Percentiles rank a stretch among this genome's conserved stretches.
Conservation (phyloP, 495 filamentous ascomycete species). For the Cetradonia linearis region DNA sequence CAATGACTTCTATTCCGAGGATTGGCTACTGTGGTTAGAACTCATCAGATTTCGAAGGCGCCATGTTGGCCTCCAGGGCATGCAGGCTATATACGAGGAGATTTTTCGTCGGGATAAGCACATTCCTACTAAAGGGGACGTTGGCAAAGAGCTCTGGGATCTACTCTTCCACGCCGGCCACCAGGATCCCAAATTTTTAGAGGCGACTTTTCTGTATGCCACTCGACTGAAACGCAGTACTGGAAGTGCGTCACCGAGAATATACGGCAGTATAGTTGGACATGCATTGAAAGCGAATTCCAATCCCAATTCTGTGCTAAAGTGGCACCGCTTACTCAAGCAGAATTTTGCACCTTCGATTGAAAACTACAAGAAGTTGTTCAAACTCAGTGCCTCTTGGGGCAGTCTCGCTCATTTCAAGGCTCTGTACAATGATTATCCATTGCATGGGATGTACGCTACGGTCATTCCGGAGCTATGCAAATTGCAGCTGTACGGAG, state of each 20-base stretch:
- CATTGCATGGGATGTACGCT: conserved; percentile 49
- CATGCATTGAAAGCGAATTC: conserved; percentile 34
- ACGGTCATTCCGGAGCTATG: conserved; percentile 48
- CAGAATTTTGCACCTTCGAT: conserved; percentile 23
- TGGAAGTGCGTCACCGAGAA: conserved; percentile 34
- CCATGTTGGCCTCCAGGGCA: conserved; percentile 48
- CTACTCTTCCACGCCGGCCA: conserved; percentile 43
- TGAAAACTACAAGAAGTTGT: conserved; percentile 32
- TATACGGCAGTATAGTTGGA: conserved; percentile 43
- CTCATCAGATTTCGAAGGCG: conserved; percentile 52
- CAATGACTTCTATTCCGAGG: conserved; percentile 19
- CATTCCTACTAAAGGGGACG: conserved; percentile 39
- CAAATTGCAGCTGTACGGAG: conserved; percentile 34
- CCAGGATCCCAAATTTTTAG: conserved; percentile 37
- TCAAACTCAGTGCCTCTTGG: conserved; percentile 26
- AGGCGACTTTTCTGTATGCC: conserved; percentile 46
- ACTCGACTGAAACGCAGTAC: conserved; percentile 38
- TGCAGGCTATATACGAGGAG: conserved; percentile 51
- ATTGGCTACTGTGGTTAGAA: conserved; percentile 56
- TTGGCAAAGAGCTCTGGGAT: conserved; percentile 48
- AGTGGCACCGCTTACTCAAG: conserved; percentile 40
- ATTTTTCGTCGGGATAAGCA: conserved; percentile 39
- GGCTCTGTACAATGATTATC: conserved; percentile 42
- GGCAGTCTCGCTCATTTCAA: conserved; percentile 24
- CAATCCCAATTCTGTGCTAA: conserved; percentile 30